A percentile compares a stretch with the other conserved stretches of the same genome.
These are phyloP conservation scores for Botrytis galanthina DNA, from an alignment of 2,329 filamentous ascomycete species.

Conservation along the genomic window DNA sequence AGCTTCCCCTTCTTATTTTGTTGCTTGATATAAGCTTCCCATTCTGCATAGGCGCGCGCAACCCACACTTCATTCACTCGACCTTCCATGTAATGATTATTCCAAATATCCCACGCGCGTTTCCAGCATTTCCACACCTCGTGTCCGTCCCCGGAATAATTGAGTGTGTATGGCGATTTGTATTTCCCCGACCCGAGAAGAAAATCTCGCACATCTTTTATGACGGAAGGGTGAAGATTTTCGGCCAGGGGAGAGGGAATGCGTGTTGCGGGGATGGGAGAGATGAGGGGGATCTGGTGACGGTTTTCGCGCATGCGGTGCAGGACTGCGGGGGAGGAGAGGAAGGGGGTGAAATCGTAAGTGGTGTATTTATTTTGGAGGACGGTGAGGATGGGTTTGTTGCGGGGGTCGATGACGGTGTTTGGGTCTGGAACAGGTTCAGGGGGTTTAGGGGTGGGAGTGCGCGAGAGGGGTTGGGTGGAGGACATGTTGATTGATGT, in stretches of 20 bases:
- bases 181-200: conserved; percentile 2
- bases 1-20: conserved; percentile 20
- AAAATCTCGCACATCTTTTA: conserved; percentile 22
- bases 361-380: conserved; percentile 12
- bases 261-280: conserved; percentile 24
- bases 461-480: background rate
- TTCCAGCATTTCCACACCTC: conserved; percentile 37
- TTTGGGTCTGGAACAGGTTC: background rate
- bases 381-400: background rate
- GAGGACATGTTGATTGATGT: too few species aligned
- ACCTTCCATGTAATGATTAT: conserved; percentile 35
- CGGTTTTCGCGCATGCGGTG: background rate
- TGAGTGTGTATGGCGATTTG: background rate
- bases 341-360: conserved; percentile 27
- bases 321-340: conserved; percentile 23
- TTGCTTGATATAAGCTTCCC: conserved; percentile 8
- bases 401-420: background rate
- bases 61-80: conserved; percentile 31
- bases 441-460: background rate
- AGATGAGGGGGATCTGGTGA: conserved; percentile 22
- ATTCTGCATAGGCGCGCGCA: conserved; percentile 21
- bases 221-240: conserved; percentile 25
- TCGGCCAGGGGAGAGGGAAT: conserved; percentile 29
- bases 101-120: conserved; percentile 38
- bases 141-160: conserved; percentile 18